Evolutionary conservation across 148 eudicot genomes (phyloP), one percentile per base, ranked within the genome.

Genomic region (Arctostaphylos glauca): DNA sequence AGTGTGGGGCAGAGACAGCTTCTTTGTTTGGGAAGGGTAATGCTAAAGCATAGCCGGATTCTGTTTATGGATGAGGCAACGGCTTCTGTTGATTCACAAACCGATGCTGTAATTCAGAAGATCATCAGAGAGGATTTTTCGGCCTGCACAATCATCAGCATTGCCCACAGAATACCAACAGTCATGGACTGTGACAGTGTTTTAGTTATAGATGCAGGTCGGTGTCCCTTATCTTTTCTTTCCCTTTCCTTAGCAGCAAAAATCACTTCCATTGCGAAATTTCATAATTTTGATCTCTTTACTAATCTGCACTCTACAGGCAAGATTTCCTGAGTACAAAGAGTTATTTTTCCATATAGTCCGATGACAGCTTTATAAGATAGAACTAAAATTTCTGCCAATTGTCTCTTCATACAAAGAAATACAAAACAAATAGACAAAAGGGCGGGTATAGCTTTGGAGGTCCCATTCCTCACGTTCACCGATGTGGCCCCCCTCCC

Each of bases 21-120:
- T 75, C 90, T 96, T 6, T 94, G 99, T 88, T 80, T 96, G 83
- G 98, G 99, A 72, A 80, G 99, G 74, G 96, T 96, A 44, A 91
- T 96, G 95, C 88, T 96, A 46, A 96, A 96, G 89, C 91, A 53
- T 59, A 94, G 98, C 86, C 82, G 92, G 44, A 89, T 96, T 23
- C 74, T 96, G 84, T 96, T 96, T 70, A 92, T 96, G 99, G 99
- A 96, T 31, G 99, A 96, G 88, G 99, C 99, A 16, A 96, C 98
- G 13, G 99, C 98, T 19, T 96, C 98, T 0, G 98, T 96, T n/a
- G 99, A 96, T 90, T 94, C 98, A 31, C 97, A 93, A 79, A 94
- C 98, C 0, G 98, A 96, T 84, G 98, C 93, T 18, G 96, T 92
- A 64, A 94, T 96, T 77, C 99, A 96, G 84, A 91, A 81, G 81